Evolutionary conservation across 179 eudicot species (phyloP).

Genomic region (Silene coronaria): DNA sequence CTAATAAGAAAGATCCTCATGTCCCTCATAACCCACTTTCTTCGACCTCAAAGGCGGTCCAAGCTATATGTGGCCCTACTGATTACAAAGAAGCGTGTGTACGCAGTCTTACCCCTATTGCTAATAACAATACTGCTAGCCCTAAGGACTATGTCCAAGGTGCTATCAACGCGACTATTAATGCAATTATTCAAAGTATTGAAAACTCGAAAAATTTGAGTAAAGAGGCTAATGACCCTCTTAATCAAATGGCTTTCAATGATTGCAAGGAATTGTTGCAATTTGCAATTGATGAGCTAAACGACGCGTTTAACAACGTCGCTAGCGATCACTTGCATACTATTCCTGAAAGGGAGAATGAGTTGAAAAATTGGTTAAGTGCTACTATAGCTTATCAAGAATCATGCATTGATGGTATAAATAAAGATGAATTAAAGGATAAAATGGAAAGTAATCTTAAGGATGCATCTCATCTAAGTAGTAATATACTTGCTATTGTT

Average conservation of each 20-base stretch:
- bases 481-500: slow-evolving; percentile 50
- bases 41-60: slow-evolving; percentile 37
- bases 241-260: slow-evolving; percentile 36
- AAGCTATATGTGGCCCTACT: slow-evolving; percentile 45
- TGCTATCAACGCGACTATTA: slow-evolving; percentile 29
- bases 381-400: slow-evolving; percentile 51
- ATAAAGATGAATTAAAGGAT: slow-evolving; percentile 25
- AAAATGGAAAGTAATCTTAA: slow-evolving; percentile 27
- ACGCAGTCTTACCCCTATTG: slow-evolving; percentile 29
- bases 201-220: slow-evolving; percentile 17
- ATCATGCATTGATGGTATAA: slow-evolving; percentile 50
- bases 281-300: slow-evolving; percentile 46
- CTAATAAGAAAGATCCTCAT: neutral
- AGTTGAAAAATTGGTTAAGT: slow-evolving; percentile 56
- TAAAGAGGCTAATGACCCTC: slow-evolving; percentile 14
- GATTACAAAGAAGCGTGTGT: slow-evolving; percentile 47
- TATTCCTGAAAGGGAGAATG: slow-evolving; percentile 23
- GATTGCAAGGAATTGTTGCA: slow-evolving; percentile 51
- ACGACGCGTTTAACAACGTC: slow-evolving; percentile 23
- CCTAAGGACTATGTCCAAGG: slow-evolving; percentile 38
- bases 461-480: slow-evolving; percentile 39
- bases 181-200: slow-evolving; percentile 27
- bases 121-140: slow-evolving; percentile 40
- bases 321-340: slow-evolving; percentile 12
- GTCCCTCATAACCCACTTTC: slow-evolving; percentile 16